Evolutionary conservation across 345 rosid genomes (phyloP), one percentile per base, ranked within the genome.

Genomic region (Sisymbrium altissimum): DNA sequence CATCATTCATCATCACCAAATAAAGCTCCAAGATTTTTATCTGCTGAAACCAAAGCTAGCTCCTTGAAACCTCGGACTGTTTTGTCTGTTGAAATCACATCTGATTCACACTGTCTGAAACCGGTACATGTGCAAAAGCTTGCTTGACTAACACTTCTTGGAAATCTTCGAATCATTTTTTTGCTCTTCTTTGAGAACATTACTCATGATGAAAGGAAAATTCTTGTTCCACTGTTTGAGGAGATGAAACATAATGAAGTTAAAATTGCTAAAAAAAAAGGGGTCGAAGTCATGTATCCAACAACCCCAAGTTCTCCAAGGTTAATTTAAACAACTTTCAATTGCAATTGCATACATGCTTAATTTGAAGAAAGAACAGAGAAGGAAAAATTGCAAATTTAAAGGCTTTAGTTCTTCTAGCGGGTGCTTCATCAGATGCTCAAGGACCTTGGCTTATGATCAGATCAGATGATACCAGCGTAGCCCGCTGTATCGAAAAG

Each of bases 401-500:
- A 15, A 53, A 44, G 39, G 63, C 12, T 64, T 27, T 63, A 46
- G 75, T 71, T 71, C 36, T 65, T 65, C 68, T 65, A 57, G 68
- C 73, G 48, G 48, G 17, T 40, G 30, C 63, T 67, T 50, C 56
- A 58, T 38, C 54, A 50, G 55, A 52, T 56, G 54, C 62, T 76
- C 45, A 46, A 56, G 36, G 65, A 59, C 40, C 56, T 61, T 38
- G 23, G 9, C 7, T 46, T 62, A 3, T 5, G 48, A 50, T 64
- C 49, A 25, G 66, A 17, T 76, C 66, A 83, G 68, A 84, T 74
- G 74, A 81, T 69, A 63, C 91, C 87, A 67, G 81, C 88, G 44
- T 82, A 81, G n/a, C 94, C 96, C 2, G 93, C 97, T 3, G 96
- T 86, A 68, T 94, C 98, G 45, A 89, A 78, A 21, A 94, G 97